Evolutionary conservation across 768 basidiomycete species (phyloP), one percentile per base, ranked within the genome.

Genomic region (Boletus rufocinnamomeus): DNA sequence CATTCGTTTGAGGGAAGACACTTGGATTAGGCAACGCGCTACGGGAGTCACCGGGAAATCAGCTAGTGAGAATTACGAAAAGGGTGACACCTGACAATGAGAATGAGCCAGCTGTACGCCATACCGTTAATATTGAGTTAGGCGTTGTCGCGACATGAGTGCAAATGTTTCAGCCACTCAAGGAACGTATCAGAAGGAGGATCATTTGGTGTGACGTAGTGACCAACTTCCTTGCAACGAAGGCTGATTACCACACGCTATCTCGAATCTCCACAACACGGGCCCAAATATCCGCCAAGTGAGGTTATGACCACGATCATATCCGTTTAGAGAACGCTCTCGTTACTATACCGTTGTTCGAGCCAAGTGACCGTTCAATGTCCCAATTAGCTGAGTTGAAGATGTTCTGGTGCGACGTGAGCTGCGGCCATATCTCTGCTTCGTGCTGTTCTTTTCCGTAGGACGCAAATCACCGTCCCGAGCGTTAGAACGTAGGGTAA

Each of bases 231-330:
- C 32, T 52, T 38, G 32, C 17, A 25, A 34, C 52, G 32, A 32
- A 43, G 13, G 19, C 16, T 28, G 34, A 49, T 38, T 6, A 19
- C 41, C 51, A 40, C 50, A 25, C 21, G 30, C 25, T 17, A 4
- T n/a, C 21, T 9, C 41, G 35, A 6, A 44, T 16, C 19, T 27
- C 38, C 6, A 32, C 54, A 25, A 47, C 54, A 25, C 53, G 44
- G 60, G 34, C 11, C n/a, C 23, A 41, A 47, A 63, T 62, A 25
- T 38, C 59, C 59, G 52, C 48, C 37, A 16, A 27, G 28, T 11
- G 41, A 49, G 19, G 16, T 11, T 16, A 2, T 27, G 28, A 44
- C 44, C 21, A 7, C 32, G n/a, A 19, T 62, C 54, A 62, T 62
- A 46, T 62, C 61, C 61, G 61, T 23, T 30, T 34, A 13, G 19